Evolutionary conservation across 208 protist genomes (phyloP).

Genomic region (Leishmania turanica): DNA sequence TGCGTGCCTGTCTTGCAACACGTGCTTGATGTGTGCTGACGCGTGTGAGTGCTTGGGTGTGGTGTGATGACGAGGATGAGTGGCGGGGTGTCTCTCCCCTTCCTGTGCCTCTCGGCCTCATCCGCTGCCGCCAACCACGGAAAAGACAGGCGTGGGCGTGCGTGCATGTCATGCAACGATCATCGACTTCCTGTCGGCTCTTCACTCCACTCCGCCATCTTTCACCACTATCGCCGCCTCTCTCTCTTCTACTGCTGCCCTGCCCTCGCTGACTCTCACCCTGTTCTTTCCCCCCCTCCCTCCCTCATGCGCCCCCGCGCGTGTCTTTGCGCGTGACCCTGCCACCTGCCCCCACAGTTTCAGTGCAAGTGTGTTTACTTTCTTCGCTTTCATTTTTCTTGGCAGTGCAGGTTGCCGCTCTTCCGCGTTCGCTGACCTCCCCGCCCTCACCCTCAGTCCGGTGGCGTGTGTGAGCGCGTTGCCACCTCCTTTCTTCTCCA

Average conservation of each 20-base stretch:
- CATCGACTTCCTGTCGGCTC: not conserved
- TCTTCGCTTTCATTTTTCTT: not conserved
- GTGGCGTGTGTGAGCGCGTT: not conserved
- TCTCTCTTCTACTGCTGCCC: not conserved
- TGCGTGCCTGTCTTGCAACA: not conserved
- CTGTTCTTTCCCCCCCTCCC: not conserved
- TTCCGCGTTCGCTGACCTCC: not conserved
- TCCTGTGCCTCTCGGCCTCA: not conserved
- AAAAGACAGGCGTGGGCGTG: not conserved
- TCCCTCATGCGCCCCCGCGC: not conserved
- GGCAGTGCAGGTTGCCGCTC: not conserved
- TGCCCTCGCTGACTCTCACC: not conserved
- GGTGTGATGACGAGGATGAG: not conserved
- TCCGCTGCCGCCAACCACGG: not conserved
- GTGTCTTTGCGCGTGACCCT: not conserved
- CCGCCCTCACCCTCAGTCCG: not conserved
- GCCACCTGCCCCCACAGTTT: not conserved
- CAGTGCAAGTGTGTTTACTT: not conserved
- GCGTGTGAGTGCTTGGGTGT: not conserved
- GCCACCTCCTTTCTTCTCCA: not conserved
- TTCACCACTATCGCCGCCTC: not conserved
- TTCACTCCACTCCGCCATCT: not conserved
- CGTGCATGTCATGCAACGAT: not conserved
- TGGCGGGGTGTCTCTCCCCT: not conserved
- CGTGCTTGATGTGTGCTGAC: not conserved